Percentiles rank a stretch among this genome's conserved stretches.
Evolutionary conservation across 129 eudicot species (phyloP).

Genomic region (Smallanthus sonchifolius): DNA sequence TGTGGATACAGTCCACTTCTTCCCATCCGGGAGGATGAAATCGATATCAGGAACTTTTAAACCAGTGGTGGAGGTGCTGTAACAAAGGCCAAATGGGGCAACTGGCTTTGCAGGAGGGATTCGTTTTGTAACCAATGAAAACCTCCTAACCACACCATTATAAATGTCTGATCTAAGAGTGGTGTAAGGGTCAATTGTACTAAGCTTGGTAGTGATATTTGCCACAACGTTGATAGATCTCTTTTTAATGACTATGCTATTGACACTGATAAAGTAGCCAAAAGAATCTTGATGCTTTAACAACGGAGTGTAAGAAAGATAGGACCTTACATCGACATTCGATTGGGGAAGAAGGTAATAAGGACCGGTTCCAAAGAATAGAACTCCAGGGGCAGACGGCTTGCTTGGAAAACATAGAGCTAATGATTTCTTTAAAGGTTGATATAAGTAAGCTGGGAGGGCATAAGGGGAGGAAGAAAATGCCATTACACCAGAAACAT

Average conservation of each 20-base stretch:
- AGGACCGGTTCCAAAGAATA: no score
- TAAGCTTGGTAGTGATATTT: slow-evolving; percentile 23
- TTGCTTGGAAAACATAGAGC: slow-evolving; percentile 46
- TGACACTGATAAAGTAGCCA: slow-evolving; percentile 35
- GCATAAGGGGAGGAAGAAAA: slow-evolving; percentile 37
- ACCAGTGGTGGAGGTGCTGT: background rate
- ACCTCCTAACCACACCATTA: slow-evolving; percentile 1
- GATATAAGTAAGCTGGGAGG: slow-evolving; percentile 30
- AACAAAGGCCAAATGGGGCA: background rate
- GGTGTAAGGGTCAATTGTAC: slow-evolving; percentile 34
- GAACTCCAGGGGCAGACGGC: slow-evolving; percentile 26
- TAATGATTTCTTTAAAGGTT: slow-evolving; percentile 19
- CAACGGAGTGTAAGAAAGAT: slow-evolving; percentile 32
- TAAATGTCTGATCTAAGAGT: slow-evolving; percentile 21
- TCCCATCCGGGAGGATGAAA: slow-evolving; percentile 20
- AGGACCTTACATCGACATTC: slow-evolving; percentile 21
- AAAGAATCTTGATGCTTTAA: slow-evolving; percentile 11
- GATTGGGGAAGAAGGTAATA: slow-evolving; percentile 26
- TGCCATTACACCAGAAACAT: slow-evolving; percentile 40
- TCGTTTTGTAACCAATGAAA: slow-evolving; percentile 1
- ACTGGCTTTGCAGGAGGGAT: background rate
- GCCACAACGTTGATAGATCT: slow-evolving; percentile 11
- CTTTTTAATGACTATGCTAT: slow-evolving; percentile 22
- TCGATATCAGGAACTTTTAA: slow-evolving; percentile 30
- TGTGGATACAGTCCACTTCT: slow-evolving; percentile 28